Evolutionary conservation across 768 basidiomycete genomes (phyloP), one percentile per base, ranked within the genome.

Genomic region (Suillus lakei): DNA sequence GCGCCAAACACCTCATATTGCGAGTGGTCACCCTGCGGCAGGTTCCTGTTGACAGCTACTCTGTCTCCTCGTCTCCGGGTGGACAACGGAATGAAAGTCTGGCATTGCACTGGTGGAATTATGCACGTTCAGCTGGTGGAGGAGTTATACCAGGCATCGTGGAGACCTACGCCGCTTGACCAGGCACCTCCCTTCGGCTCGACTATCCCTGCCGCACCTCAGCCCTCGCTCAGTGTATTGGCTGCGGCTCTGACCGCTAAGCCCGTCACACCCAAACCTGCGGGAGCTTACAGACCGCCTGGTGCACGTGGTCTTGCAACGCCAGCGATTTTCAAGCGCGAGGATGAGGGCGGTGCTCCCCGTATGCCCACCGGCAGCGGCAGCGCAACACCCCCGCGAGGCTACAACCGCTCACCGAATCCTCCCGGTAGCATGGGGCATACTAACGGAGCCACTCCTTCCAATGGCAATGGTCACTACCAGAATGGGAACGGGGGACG

Each of bases 41-140:
- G 92, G 50, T 96, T 91, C 82, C 86, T 99, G 30, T 83, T 99
- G 70, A 98, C 97, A 9, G 95, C 96, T 3, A 98, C 95, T 0
- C 86, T 99, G n/a, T 96, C 93, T 21, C 98, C 98, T 0, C 88
- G 98, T 28, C 81, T 99, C 58, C 89, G 98, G 44, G 98, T 99
- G 65, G 98, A 99, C 80, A 99, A 99, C 70, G 96, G 96, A 1
- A 88, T 99, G 77, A 98, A 96, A 81, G 84, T 99, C 66, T 98
- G 91, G 92, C 96, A 97, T 76, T 96, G 93, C 76, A 85, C 89
- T 0, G 96, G 98, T 10, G 84, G 88, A 1, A 85, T 99, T n/a
- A 74, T 98, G 62, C 95, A 98, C 67, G 81, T 92, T 23, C 94
- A 98, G 74, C 72, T 81, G 55, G 78, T 88, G 62, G 95, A 98